Percentiles rank a stretch among this genome's conserved stretches.
These are phyloP conservation scores for Saccharomycopsis sp. DNA, from an alignment of 805 yeast genomes.

Conservation along the genomic window DNA sequence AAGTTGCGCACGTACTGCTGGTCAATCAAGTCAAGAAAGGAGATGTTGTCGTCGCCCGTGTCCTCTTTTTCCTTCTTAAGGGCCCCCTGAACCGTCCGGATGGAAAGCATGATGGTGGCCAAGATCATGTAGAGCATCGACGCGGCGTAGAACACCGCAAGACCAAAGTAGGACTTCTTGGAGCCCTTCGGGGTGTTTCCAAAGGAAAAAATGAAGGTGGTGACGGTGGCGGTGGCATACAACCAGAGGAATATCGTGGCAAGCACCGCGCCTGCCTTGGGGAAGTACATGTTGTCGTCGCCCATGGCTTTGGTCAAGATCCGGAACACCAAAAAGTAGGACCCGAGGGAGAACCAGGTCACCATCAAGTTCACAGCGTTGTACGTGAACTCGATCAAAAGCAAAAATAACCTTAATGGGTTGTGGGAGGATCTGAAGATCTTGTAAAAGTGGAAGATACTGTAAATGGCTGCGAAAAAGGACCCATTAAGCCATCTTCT, in stretches of 20 bases:
- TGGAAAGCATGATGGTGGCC: slow-evolving; percentile 78
- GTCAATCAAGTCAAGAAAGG: slow-evolving; percentile 38
- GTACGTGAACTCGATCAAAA: slow-evolving; percentile 73
- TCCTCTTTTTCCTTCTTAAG: slow-evolving; percentile 37
- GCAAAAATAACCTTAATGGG: slow-evolving; percentile 50
- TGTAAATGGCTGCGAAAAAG: slow-evolving; percentile 86
- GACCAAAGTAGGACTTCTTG: slow-evolving; percentile 59
- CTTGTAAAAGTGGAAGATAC: slow-evolving; percentile 67
- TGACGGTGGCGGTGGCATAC: slow-evolving; percentile 67
- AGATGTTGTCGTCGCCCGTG: slow-evolving; percentile 18
- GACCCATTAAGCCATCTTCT: slow-evolving; percentile 97
- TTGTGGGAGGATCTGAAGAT: slow-evolving; percentile 78
- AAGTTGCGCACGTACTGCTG: slow-evolving; percentile 75
- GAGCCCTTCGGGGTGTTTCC: slow-evolving; percentile 96
- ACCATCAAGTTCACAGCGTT: slow-evolving; percentile 66
- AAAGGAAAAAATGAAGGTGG: slow-evolving; percentile 82
- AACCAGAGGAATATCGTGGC: slow-evolving; percentile 79
- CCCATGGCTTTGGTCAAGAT: slow-evolving; percentile 77
- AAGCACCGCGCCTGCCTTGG: slow-evolving; percentile 62
- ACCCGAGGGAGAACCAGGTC: slow-evolving; percentile 90
- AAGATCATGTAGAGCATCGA: slow-evolving; percentile 84
- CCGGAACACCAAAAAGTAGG: slow-evolving; percentile 83
- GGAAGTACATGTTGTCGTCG: slow-evolving; percentile 37
- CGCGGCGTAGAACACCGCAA: slow-evolving; percentile 74
- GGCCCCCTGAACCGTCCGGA: slow-evolving; percentile 38